Evolutionary conservation across 1,284 basidiomycete genomes (phyloP), one percentile per base, ranked within the genome.

Genomic region (Ceratobasidium sp.): DNA sequence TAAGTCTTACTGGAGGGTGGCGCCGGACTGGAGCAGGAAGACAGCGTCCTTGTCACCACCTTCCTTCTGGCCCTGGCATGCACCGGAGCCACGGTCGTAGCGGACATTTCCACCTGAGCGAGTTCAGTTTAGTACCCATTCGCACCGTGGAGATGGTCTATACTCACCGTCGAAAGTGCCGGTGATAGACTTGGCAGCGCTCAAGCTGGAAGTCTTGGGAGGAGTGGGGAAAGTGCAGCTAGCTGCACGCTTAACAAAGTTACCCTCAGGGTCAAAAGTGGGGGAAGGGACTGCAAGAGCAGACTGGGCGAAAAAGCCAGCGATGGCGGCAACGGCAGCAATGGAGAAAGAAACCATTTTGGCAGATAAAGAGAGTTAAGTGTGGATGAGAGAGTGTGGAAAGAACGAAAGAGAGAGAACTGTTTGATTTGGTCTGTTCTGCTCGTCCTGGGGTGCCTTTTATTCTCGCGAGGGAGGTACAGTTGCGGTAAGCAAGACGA

Each of bases 191-290:
- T 82, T 84, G n/a, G 84, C 78, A 31, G 79, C 79, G 78, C 81
- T 83, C 56, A 85, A 78, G 29, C 80, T 80, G 41, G 79, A 82
- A 24, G 84, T 84, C 7, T 79, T 83, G 2, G 84, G 83, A n/a
- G 83, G 82, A 8, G 75, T 80, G 0, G 84, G 84, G 75, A 82
- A 85, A 44, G 80, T 80, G 72, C 83, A 83, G 56, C 82, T 73
- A 54, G 72, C 73, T 47, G 60, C 66, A 63, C 50, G 65, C 72
- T 71, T 71, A 29, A 47, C 54, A 19, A 47, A 59, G 3, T 8
- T 22, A n/a, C n/a, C n/a, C 31, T 67, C 36, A 27, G 51, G 7
- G 45, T 71, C 24, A 29, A 56, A 24, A 8, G 54, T 71, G n/a
- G 66, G 66, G 33, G 66, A 71, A n/a, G 66, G 66, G 4, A 29